These are phyloP conservation scores for Coemansia sp. DNA, from an alignment of 192 early-diverging fungal genomes.

Conservation along the genomic window DNA sequence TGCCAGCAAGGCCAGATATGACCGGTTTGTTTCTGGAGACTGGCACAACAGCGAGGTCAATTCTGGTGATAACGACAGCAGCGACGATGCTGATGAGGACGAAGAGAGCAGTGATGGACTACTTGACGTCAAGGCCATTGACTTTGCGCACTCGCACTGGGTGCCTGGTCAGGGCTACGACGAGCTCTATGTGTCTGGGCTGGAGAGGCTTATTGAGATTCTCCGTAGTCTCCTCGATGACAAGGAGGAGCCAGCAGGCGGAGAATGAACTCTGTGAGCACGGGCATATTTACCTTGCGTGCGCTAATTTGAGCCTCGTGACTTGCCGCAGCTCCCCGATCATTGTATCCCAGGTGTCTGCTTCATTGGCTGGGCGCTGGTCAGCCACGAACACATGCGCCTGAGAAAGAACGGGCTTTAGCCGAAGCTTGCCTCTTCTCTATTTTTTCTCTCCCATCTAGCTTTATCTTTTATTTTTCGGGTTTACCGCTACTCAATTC, in stretches of 20 bases:
- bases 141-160: constrained; percentile 88
- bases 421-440: not conserved
- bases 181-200: constrained; percentile 64
- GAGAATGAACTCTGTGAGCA: not conserved
- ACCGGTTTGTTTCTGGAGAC: constrained; percentile 43
- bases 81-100: constrained; percentile 32
- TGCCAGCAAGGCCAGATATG: constrained; percentile 56
- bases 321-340: not conserved
- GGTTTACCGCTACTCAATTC: not conserved
- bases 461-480: not conserved
- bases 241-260: not conserved
- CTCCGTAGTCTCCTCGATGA: constrained; percentile 47
- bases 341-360: not conserved
- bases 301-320: not conserved
- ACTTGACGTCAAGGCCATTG: constrained; percentile 73
- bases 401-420: constrained; percentile 1
- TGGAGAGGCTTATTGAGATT: constrained; percentile 58
- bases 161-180: constrained; percentile 62
- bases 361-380: not conserved
- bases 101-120: constrained; percentile 26
- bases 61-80: constrained; percentile 5
- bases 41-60: constrained; percentile 3
- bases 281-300: not conserved
- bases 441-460: not conserved
- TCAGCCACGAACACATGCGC: not conserved